Base-by-base conservation (phyloP, 345 rosid species). In the Eutrema heterophyllum region DNA sequence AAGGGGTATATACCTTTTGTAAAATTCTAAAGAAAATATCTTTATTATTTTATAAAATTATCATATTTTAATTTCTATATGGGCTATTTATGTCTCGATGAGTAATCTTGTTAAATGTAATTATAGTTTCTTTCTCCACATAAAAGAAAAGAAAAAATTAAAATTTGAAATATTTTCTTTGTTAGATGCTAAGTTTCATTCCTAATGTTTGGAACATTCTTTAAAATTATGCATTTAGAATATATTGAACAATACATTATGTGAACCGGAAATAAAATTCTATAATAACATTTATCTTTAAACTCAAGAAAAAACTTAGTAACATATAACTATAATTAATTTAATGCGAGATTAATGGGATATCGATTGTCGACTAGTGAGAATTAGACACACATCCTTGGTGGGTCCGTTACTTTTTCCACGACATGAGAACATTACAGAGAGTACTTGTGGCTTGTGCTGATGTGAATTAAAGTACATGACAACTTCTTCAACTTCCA, bases 401-500 rank as follows among this genome's bases (percentile, higher is more conserved):
- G 44, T 74, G 41, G 78, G 67, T 29, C 78, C 67, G 24, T 46
- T 66, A 29, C 50, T 32, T 72, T 50, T 26, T 13, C 9, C 41
- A 36, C 49, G 49, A 57, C 65, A 64, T 36, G 24, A 55, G 33
- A 65, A 65, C 57, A 57, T 29, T 4, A 29, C 39, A 29, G 10
- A 63, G 29, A 64, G 57, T 52, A 32, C 33, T 73, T 46, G 43
- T 16, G 59, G 21, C 33, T 73, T 46, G 43, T 16, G 59, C 29
- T 49, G 52, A 51, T 44, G 43, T 49, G 67, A 67, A 67, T 26
- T 2, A 58, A n/a, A n/a, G n/a, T 46, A 39, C 18, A 30, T 46
- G 53, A 38, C 68, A 67, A 67, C 35, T 30, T 68, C 64, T 68
- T 27, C 51, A 36, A 73, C 66, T 56, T 65, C 66, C 65, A 45